Conservation (phyloP, 768 basidiomycete species). For the Amyloporia xantha region DNA sequence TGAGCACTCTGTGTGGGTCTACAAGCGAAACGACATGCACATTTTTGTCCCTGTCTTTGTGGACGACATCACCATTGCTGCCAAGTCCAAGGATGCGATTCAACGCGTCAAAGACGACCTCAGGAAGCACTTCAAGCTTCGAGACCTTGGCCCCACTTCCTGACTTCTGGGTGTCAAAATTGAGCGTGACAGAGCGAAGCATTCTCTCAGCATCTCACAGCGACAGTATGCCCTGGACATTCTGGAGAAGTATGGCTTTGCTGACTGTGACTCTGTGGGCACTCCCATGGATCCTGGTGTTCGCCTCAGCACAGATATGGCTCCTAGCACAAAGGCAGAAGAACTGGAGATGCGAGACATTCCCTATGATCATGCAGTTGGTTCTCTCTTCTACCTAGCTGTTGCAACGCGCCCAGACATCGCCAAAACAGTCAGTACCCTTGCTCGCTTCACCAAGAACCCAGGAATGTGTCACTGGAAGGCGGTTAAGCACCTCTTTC, state of each 20-base stretch:
- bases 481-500: slow-evolving; percentile 29
- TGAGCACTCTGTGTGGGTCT: slow-evolving; percentile 22
- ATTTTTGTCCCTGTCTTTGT: slow-evolving; percentile 12
- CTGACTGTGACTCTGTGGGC: slow-evolving; percentile 14
- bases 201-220: slow-evolving; percentile 16
- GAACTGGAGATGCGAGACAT: slow-evolving; percentile 5
- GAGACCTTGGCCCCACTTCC: not conserved
- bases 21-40: not conserved
- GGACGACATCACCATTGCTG: slow-evolving; percentile 26
- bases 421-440: slow-evolving; percentile 19
- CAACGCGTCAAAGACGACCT: slow-evolving; percentile 3
- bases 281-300: slow-evolving; percentile 17
- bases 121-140: not conserved
- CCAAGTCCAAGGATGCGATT: slow-evolving; percentile 14
- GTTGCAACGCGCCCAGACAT: slow-evolving; percentile 29
- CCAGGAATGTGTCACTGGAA: slow-evolving; percentile 30
- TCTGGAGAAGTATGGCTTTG: slow-evolving; percentile 18
- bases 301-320: slow-evolving; percentile 8
- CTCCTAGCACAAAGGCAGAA: not conserved
- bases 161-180: slow-evolving; percentile 10
- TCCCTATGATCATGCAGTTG: slow-evolving; percentile 18
- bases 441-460: slow-evolving; percentile 20
- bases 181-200: slow-evolving; percentile 3
- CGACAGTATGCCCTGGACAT: slow-evolving; percentile 17
- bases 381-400: slow-evolving; percentile 25